Evolutionary conservation across 1,139 yeast genomes (phyloP).

Genomic region (Yamadazyma atlantica): DNA sequence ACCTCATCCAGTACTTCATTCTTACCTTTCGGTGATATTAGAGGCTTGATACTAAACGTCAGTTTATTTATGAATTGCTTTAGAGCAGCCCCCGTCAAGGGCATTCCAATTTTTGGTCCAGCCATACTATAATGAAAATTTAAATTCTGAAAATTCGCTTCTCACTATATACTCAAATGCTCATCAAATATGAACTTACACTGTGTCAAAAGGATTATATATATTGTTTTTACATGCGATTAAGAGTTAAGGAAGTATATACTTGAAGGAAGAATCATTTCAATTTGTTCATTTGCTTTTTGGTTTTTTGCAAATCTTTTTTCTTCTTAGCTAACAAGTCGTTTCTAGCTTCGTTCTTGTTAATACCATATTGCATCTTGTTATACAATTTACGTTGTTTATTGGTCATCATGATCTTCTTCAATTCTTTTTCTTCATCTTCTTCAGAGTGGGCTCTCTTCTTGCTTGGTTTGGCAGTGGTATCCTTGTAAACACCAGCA

Average conservation of each 20-base stretch:
- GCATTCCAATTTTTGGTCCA: neutral
- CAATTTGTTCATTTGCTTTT: conserved; percentile 51
- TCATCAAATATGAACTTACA: no score
- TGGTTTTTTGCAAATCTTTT: conserved; percentile 70
- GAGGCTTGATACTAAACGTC: conserved; percentile 29
- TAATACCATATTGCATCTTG: conserved; percentile 92
- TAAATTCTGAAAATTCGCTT: neutral
- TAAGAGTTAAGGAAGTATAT: neutral
- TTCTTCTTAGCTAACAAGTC: conserved; percentile 76
- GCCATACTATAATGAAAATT: conserved; percentile 1
- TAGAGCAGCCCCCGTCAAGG: conserved; percentile 5
- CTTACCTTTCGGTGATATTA: conserved; percentile 16
- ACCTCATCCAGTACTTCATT: conserved; percentile 11
- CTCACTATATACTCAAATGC: no score
- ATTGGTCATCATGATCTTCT: conserved; percentile 96
- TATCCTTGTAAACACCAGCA: conserved; percentile 60
- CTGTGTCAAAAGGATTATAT: no score
- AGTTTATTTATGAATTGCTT: conserved; percentile 19
- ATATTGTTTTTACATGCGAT: neutral
- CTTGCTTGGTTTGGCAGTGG: conserved; percentile 19
- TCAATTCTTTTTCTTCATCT: conserved; percentile 82
- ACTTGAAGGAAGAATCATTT: no score
- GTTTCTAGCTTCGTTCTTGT: conserved; percentile 78
- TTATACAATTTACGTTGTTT: conserved; percentile 92
- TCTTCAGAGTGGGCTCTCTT: conserved; percentile 40